Evolutionary conservation across 179 eudicot species (phyloP).

Genomic region (Corrigiola litoralis): DNA sequence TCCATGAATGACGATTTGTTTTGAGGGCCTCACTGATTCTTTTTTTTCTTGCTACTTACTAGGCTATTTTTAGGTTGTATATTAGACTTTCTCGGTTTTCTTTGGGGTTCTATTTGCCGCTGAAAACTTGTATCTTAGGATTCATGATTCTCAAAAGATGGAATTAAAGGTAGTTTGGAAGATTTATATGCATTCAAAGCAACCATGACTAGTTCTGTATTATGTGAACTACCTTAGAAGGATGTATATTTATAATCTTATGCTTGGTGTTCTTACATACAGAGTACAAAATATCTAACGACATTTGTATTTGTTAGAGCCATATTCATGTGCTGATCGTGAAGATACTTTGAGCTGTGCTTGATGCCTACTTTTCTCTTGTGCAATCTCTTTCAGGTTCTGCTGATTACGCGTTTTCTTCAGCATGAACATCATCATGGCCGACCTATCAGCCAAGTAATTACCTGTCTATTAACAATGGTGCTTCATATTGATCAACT

Average conservation of each 20-base stretch:
- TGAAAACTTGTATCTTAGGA: not conserved
- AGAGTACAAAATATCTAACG: not conserved
- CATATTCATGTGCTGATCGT: no score
- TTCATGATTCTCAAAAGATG: not conserved
- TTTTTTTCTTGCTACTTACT: not conserved
- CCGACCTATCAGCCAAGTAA: slow-evolving; percentile 77
- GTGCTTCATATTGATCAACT: not conserved
- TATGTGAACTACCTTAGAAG: not conserved
- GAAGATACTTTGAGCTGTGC: not conserved
- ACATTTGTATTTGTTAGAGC: not conserved
- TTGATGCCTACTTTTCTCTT: not conserved
- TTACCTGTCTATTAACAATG: slow-evolving; percentile 7
- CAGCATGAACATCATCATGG: slow-evolving; percentile 98
- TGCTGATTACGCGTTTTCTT: slow-evolving; percentile 88
- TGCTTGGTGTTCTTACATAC: not conserved
- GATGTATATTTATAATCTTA: not conserved
- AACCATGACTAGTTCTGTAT: not conserved
- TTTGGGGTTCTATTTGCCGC: not conserved
- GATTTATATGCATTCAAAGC: not conserved
- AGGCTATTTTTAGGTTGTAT: not conserved
- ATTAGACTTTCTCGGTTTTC: not conserved
- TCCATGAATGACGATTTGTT: not conserved
- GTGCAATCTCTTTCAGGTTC: slow-evolving; percentile 41
- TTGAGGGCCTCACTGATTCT: not conserved
- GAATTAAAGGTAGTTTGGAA: not conserved